These are phyloP conservation scores for Priceomyces melissophilus DNA, from an alignment of 805 yeast genomes.

Conservation along the genomic window DNA sequence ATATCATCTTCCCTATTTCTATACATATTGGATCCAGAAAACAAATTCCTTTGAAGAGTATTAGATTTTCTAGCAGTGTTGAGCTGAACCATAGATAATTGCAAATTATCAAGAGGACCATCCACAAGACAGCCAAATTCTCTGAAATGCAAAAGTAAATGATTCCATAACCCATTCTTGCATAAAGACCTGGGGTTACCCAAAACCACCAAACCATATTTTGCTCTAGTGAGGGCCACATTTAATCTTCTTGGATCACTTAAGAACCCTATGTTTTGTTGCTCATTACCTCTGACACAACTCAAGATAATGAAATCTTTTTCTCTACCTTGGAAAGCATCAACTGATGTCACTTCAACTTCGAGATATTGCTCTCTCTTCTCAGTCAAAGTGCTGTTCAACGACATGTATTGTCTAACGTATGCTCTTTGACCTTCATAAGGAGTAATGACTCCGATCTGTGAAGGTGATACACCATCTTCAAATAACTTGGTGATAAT, in stretches of 20 bases:
- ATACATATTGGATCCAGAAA: constrained; percentile 10
- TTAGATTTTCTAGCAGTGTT: constrained; percentile 15
- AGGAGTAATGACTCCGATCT: constrained; percentile 91
- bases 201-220: constrained; percentile 48
- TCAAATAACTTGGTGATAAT: constrained; percentile 66
- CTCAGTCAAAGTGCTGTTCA: constrained; percentile 61
- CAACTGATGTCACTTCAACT: constrained; percentile 73
- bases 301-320: constrained; percentile 41
- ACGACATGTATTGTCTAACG: constrained; percentile 70
- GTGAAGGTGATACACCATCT: constrained; percentile 74
- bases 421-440: constrained; percentile 92
- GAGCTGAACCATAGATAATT: constrained; percentile 61
- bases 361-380: constrained; percentile 56
- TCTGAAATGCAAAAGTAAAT: constrained; percentile 70
- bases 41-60: constrained; percentile 6
- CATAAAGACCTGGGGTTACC: constrained; percentile 83
- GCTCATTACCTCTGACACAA: constrained; percentile 44
- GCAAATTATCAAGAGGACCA: constrained; percentile 79
- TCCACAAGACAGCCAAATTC: constrained; percentile 87
- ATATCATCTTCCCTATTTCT: constrained; percentile 19
- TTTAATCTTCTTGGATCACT: constrained; percentile 43
- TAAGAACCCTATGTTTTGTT: constrained; percentile 39
- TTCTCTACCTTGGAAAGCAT: constrained; percentile 44
- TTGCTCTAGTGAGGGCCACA: constrained; percentile 44
- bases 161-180: constrained; percentile 73